These are phyloP conservation scores for Colletotrichum trifolii DNA, from an alignment of 2,329 filamentous ascomycete genomes.

Conservation along the genomic window DNA sequence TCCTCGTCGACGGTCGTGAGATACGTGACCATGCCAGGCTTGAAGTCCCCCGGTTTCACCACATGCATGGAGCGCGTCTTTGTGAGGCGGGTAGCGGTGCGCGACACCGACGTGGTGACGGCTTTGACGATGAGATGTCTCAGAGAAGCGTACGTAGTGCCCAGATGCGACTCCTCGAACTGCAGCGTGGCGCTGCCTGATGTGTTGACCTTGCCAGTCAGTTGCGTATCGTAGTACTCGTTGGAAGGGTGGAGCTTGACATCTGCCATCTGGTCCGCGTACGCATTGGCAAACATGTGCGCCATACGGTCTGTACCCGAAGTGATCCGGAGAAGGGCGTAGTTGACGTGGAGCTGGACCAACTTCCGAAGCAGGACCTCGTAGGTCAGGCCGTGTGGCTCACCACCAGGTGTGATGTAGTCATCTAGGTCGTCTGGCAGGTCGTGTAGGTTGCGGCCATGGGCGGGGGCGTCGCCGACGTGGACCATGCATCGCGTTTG, in stretches of 20 bases:
- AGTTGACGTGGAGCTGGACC: conserved; percentile 45
- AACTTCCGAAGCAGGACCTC: conserved; percentile 40
- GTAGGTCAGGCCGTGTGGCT: conserved; percentile 45
- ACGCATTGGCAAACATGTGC: conserved; percentile 40
- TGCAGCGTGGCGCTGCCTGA: conserved; percentile 32
- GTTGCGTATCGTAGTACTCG: conserved; percentile 32
- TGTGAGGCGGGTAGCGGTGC: conserved; percentile 42
- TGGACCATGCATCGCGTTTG: conserved; percentile 48
- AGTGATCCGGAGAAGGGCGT: conserved; percentile 46
- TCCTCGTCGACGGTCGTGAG: not conserved
- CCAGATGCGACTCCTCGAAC: conserved; percentile 44
- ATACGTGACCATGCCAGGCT: not conserved
- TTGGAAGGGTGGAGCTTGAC: conserved; percentile 41
- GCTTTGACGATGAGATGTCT: conserved; percentile 43
- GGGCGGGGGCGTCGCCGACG: conserved; percentile 47
- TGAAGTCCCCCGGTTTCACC: not conserved
- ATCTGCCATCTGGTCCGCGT: conserved; percentile 38
- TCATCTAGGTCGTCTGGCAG: conserved; percentile 32
- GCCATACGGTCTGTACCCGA: conserved; percentile 45
- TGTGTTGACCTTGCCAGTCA: not conserved
- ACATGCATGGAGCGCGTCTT: not conserved
- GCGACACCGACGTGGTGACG: conserved; percentile 45
- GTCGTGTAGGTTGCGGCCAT: conserved; percentile 43
- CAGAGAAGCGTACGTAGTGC: conserved; percentile 40
- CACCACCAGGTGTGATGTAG: conserved; percentile 40